Evolutionary conservation across 2,329 filamentous ascomycete genomes (phyloP).

Genomic region (Epichloe baconii): DNA sequence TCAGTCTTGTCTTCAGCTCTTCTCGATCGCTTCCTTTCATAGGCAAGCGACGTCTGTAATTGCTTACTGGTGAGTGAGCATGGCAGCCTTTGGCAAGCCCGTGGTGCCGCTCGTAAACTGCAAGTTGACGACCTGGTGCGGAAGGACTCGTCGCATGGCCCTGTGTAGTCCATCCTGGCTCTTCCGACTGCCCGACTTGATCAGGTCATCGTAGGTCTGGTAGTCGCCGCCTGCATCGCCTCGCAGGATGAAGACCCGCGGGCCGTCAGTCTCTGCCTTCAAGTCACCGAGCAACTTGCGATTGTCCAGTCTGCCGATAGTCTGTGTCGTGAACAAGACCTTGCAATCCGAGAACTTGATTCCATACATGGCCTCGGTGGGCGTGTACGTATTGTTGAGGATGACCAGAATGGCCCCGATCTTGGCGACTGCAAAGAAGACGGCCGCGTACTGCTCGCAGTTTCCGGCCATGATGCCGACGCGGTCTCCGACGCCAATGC

Average conservation of each 20-base stretch:
- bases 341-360: slow-evolving; percentile 60
- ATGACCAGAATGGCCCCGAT: slow-evolving; percentile 61
- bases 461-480: slow-evolving; percentile 67
- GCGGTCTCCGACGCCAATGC: slow-evolving; percentile 54
- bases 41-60: too few species aligned
- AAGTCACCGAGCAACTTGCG: slow-evolving; percentile 42
- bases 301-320: slow-evolving; percentile 55
- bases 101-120: slow-evolving; percentile 69
- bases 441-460: slow-evolving; percentile 67
- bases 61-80: slow-evolving; percentile 54
- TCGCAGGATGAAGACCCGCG: slow-evolving; percentile 47
- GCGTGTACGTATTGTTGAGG: slow-evolving; percentile 71
- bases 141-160: slow-evolving; percentile 41
- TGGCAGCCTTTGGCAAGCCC: slow-evolving; percentile 59
- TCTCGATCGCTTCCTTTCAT: background rate
- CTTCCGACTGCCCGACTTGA: slow-evolving; percentile 36
- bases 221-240: slow-evolving; percentile 40
- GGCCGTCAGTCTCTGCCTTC: slow-evolving; percentile 28
- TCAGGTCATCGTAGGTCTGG: slow-evolving; percentile 45
- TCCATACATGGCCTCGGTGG: slow-evolving; percentile 57
- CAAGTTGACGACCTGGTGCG: slow-evolving; percentile 58
- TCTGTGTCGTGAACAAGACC: slow-evolving; percentile 58
- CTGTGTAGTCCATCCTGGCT: slow-evolving; percentile 37
- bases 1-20: background rate
- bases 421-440: slow-evolving; percentile 60